A percentile compares a stretch with the other conserved stretches of the same genome.
These are phyloP conservation scores for Paxillus involutus DNA, from an alignment of 768 basidiomycete genomes.

Conservation along the genomic window DNA sequence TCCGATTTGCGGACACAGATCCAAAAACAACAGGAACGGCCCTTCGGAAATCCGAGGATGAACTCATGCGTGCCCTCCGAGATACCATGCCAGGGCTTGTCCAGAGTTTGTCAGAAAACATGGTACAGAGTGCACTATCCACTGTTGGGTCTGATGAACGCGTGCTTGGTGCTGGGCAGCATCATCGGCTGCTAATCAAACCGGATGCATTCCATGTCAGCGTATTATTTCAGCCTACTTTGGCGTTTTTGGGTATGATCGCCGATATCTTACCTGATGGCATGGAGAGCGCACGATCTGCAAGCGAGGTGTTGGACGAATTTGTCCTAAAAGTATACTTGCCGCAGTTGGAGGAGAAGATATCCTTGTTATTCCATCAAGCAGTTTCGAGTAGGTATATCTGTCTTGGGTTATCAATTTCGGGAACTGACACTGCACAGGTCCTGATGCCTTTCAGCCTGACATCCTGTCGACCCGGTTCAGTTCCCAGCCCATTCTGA, in stretches of 20 bases:
- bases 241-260: conserved; percentile 78
- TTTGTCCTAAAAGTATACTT: conserved; percentile 92
- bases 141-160: conserved; percentile 73
- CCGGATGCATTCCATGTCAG: conserved; percentile 95
- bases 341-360: conserved; percentile 94
- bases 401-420: background rate
- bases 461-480: conserved; percentile 68
- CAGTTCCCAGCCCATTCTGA: conserved; percentile 74
- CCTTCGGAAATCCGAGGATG: conserved; percentile 79
- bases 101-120: conserved; percentile 61
- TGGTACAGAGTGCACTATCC: conserved; percentile 58
- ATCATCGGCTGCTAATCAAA: conserved; percentile 82
- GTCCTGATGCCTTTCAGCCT: conserved; percentile 84
- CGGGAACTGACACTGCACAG: conserved; percentile 34
- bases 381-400: conserved; percentile 65
- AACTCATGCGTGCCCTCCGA: conserved; percentile 77
- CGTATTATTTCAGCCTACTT: conserved; percentile 91
- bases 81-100: conserved; percentile 95
- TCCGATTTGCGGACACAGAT: conserved; percentile 92
- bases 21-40: conserved; percentile 63
- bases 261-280: conserved; percentile 73
- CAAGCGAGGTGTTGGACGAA: conserved; percentile 80
- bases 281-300: conserved; percentile 59
- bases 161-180: conserved; percentile 67
- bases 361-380: conserved; percentile 82